These are phyloP conservation scores for Kregervanrija fluxuum DNA, from an alignment of 805 yeast species.

Conservation along the genomic window DNA sequence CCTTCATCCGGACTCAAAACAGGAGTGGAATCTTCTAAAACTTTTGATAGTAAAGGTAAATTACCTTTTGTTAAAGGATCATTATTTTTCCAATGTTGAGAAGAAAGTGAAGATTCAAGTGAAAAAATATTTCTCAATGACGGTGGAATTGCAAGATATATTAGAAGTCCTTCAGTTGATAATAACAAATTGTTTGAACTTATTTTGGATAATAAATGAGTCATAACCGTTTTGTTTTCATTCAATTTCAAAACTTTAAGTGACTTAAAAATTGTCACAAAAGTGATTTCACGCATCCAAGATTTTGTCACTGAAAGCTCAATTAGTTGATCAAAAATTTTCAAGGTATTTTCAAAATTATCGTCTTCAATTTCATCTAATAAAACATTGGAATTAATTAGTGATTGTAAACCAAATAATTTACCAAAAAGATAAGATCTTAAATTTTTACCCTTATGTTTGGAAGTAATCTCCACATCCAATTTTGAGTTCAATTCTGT, in stretches of 20 bases:
- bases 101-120: conserved; percentile 14
- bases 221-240: conserved; percentile 11
- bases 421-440: conserved; percentile 76
- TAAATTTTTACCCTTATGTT: conserved; percentile 73
- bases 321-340: conserved; percentile 41
- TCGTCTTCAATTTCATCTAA: conserved; percentile 13
- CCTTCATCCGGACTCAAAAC: conserved; percentile 31
- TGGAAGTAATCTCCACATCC: conserved; percentile 30
- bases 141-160: conserved; percentile 49
- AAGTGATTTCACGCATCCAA: conserved; percentile 81
- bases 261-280: conserved; percentile 61
- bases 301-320: conserved; percentile 58
- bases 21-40: conserved; percentile 50
- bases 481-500: conserved; percentile 29
- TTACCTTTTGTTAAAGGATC: conserved; percentile 75
- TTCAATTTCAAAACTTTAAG: conserved; percentile 23
- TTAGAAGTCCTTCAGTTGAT: conserved; percentile 75
- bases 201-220: conserved; percentile 31
- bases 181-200: conserved; percentile 49
- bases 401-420: conserved; percentile 74
- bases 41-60: conserved; percentile 50
- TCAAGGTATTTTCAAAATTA: conserved; percentile 25
- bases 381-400: conserved; percentile 49
- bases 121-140: conserved; percentile 13
- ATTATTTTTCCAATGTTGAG: conserved; percentile 53